Evolutionary conservation across 208 protist genomes (phyloP).

Genomic region (Trypanosoma congolense): DNA sequence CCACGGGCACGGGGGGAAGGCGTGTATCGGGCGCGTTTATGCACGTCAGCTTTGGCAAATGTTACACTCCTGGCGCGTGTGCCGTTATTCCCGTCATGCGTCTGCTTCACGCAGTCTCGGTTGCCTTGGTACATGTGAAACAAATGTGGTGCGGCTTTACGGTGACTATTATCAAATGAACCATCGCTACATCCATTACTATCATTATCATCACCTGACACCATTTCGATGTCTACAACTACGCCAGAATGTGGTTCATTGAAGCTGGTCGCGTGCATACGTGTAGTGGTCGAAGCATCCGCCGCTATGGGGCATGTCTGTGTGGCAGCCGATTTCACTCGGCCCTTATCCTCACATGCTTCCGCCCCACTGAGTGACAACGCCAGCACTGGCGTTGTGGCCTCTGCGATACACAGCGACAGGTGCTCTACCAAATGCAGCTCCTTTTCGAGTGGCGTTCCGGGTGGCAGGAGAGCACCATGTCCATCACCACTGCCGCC

Average conservation of each 20-base stretch:
- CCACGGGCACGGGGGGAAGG: background rate
- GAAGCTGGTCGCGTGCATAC: no score
- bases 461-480: constrained; percentile 4
- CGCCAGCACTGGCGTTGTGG: constrained; percentile 10
- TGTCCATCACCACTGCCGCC: background rate
- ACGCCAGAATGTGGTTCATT: no score
- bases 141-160: no score
- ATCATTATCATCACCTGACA: constrained; percentile 4
- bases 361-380: background rate
- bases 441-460: constrained; percentile 16
- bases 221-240: background rate
- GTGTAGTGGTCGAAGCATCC: no score
- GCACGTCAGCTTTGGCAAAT: background rate
- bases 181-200: background rate
- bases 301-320: no score
- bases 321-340: background rate
- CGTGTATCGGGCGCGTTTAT: constrained; percentile 3
- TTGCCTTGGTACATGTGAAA: no score
- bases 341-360: background rate
- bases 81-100: no score
- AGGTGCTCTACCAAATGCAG: constrained; percentile 10
- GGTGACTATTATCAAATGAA: background rate
- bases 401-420: constrained; percentile 18
- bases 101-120: no score
- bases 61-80: background rate